Evolutionary conservation across 345 rosid species (phyloP), one percentile per base, ranked within the genome.

Genomic region (Eucalyptus erythrocorys): DNA sequence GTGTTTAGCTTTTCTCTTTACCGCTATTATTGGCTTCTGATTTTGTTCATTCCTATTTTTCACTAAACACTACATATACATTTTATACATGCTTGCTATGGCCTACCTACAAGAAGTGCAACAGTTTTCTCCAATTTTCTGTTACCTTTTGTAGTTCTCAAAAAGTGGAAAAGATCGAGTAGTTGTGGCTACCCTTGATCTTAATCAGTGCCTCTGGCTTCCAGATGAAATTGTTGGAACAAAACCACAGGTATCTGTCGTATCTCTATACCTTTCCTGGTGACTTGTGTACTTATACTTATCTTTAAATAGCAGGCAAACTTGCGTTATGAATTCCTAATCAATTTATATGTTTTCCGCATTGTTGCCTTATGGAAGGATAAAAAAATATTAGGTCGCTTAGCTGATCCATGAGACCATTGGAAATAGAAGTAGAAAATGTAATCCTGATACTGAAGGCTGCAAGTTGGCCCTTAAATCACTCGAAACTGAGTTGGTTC

Each of bases 131-230:
- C 57, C 50, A 13, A 12, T 85, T 47, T 85, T 37, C 59, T 49
- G 34, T 57, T 27, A 6, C 8, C n/a, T 86, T 89, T 85, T 89
- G 88, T 91, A 97, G 98, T 96, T 91, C 89, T 91, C 91, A 85
- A 93, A 90, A 85, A 91, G 93, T 85, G 93, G 95, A 90, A 95
- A 95, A 92, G 99, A 95, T 76, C 94, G 96, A 91, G 97, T 96
- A 61, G 98, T 96, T 32, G 96, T 97, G 86, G 98, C 98, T 51
- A 93, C 94, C 90, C 99, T 97, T 89, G 99, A 97, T 94, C 93
- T 97, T 90, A 97, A 95, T 92, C 96, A 94, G 89, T 96, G 99
- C 89, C 90, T 94, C 43, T 93, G 94, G 91, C 98, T 97, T 91
- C 97, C 97, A 4, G 98, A 95, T 88, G 99, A 97, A 93, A 97